phyloP scores from a whole-genome alignment of 2,329 filamentous ascomycete genomes.

The Harringtonia lauricola region DNA sequence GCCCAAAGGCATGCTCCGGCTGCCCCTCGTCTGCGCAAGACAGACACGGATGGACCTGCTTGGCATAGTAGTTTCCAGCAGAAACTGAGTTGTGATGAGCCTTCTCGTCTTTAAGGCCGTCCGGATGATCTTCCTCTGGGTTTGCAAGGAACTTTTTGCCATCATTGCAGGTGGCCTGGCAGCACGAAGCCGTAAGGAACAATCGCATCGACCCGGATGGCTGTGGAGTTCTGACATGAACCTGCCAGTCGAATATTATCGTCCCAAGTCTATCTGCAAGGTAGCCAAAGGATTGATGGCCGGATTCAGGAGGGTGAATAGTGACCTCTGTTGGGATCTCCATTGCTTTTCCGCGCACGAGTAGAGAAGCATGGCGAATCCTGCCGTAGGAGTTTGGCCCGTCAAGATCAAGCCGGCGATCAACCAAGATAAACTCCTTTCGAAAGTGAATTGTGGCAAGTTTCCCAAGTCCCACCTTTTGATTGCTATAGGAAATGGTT shows the following conservation, averaged over 20 bases:
- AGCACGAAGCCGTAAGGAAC: conserved; percentile 1
- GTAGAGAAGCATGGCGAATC: background rate
- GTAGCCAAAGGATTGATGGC: background rate
- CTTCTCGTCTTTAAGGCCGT: background rate
- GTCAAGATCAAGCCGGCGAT: background rate
- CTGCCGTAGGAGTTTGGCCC: background rate
- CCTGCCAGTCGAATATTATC: background rate
- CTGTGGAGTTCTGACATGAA: background rate
- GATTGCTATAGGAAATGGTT: background rate
- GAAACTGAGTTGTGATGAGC: too few relatives aligned
- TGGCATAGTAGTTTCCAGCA: too few relatives aligned
- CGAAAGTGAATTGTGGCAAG: background rate
- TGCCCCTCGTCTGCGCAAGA: too few relatives aligned
- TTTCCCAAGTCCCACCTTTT: background rate
- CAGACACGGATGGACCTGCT: too few relatives aligned
- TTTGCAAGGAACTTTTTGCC: background rate
- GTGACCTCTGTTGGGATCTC: background rate
- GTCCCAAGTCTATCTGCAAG: background rate
- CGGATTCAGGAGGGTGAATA: background rate
- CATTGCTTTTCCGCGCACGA: background rate
- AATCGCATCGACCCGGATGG: background rate
- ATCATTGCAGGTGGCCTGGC: background rate
- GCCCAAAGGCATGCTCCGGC: too few relatives aligned
- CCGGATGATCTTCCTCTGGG: background rate
- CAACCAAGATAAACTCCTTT: background rate